Base-by-base conservation (phyloP, 352 stramenopile genomes). In the Pilasporangium apinafurcum region DNA sequence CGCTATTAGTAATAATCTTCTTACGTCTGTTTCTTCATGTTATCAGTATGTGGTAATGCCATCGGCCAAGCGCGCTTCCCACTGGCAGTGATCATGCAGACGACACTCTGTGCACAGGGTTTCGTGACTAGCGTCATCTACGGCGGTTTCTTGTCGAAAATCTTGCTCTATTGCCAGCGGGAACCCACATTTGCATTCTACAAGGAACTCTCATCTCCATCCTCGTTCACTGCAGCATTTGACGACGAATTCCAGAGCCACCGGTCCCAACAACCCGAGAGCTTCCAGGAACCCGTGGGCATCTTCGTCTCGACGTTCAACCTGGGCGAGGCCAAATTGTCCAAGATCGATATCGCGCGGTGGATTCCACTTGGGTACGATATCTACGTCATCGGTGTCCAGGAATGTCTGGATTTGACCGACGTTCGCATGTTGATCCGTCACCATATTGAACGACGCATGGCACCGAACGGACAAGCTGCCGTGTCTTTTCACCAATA, bases 361-460 rank as follows among this genome's bases (percentile, higher is more conserved):
- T 96, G 86, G 86, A 86, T 96, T 51, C 83, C 85, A 16, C 49
- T 70, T 5, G 83, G 82, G 22, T 60, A 91, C 49, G 83, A 96
- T 35, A 65, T 96, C 0, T 96, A 96, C 33, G 82, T 93, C 10
- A 87, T 96, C 32, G 87, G 83, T n/a, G 70, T 95, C 6, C 85
- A 96, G 49, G 86, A 96, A 46, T 96, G 86, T 59, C 66, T 95
- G 9, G 60, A 89, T 50, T 52, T 95, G 22, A 52, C 57, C 13
- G 76, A 83, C 27, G 69, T 89, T 18, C 66, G 80, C 0, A 58
- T 62, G 6, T 59, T 75, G 17, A 71, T 95, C 25, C 62, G 47
- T 8, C 58, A 75, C 29, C 68, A 94, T 38, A 67, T 91, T 40
- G 72, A 88, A 42, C 59, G 61, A n/a, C 62, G 60, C 13, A 35